Base-by-base conservation (phyloP, 2,329 filamentous ascomycete species). In the Ophiocordyceps unilateralis region DNA sequence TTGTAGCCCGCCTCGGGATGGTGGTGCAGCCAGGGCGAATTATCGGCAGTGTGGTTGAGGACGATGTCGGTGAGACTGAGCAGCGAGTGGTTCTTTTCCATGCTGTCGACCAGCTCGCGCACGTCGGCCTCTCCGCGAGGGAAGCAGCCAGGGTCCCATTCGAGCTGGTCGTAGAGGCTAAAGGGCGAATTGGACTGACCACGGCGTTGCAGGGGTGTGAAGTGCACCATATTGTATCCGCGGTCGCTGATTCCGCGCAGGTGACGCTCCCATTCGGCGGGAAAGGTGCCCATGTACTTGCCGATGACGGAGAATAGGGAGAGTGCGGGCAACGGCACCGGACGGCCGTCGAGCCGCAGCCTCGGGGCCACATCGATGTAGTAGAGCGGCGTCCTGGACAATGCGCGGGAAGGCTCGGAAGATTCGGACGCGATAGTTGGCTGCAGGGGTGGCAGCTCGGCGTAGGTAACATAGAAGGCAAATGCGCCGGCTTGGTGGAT, bases 141-240 rank as follows among this genome's bases (percentile, higher is more conserved):
- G 54, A 98, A 98, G 54, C 80, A 76, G 9, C 66, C 65, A 5
- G 80, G 74, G 57, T 98, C 93, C 69, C 93, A 98, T 39, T 72
- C 70, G 20, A 93, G 70, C 65, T 98, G 93, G 55, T 98, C 84
- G 58, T 83, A 94, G 53, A 98, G 76, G 60, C 91, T 98, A 68
- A 96, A 98, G 0, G 91, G 91, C 1, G 91, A 98, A 58, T 98
- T 94, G 42, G 91, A 98, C 39, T 70, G 72, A 45, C 91, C 91
- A 46, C 91, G 79, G 45, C 82, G 72, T 70, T 93, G 91, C 50
- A 98, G 68, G 10, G 91, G 91, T 2, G 91, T 95, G 60, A 98
- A 98, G 61, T 98, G 91, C 46, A 98, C 78, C 87, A 96, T 95
- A 65, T 98, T 98, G 70, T 98, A 98, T 39, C 88, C 88, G 47